Conservation (phyloP, 306 rosid genomes). For the Mucuna pruriens region DNA sequence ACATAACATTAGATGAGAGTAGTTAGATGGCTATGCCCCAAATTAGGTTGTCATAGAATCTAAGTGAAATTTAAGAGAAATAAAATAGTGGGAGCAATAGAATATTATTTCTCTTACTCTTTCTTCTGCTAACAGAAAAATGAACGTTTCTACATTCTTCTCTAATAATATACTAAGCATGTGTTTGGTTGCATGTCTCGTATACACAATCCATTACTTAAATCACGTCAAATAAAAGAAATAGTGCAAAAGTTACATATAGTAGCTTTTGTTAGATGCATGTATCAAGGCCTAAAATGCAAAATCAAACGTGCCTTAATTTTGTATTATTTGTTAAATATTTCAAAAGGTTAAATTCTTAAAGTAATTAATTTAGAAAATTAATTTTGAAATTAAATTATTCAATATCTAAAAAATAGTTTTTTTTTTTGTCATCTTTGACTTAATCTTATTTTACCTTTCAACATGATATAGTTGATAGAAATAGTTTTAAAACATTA, state of each 20-base stretch:
- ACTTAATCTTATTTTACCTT: no score
- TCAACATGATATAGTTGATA: no score
- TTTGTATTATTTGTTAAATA: neutral
- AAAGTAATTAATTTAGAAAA: neutral
- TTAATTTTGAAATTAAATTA: no score
- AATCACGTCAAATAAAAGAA: neutral
- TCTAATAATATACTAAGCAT: neutral
- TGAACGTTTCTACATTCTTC: neutral
- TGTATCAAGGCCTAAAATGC: no score
- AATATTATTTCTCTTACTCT: neutral
- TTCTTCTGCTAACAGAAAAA: neutral
- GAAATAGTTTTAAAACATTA: no score
- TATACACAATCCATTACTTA: neutral
- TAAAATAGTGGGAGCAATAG: constrained; percentile 13
- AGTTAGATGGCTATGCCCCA: constrained; percentile 4
- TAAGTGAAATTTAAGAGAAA: neutral
- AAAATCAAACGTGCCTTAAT: neutral
- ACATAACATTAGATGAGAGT: neutral
- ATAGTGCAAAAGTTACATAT: neutral
- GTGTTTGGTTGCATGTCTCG: neutral
- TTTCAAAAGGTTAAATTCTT: no score
- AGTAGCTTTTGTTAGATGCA: neutral
- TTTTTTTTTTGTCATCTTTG: no score
- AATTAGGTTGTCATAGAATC: constrained; percentile 39
- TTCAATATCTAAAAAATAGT: no score